phyloP scores from a whole-genome alignment of 73 alveolate species.

The Breviolum minutum region DNA sequence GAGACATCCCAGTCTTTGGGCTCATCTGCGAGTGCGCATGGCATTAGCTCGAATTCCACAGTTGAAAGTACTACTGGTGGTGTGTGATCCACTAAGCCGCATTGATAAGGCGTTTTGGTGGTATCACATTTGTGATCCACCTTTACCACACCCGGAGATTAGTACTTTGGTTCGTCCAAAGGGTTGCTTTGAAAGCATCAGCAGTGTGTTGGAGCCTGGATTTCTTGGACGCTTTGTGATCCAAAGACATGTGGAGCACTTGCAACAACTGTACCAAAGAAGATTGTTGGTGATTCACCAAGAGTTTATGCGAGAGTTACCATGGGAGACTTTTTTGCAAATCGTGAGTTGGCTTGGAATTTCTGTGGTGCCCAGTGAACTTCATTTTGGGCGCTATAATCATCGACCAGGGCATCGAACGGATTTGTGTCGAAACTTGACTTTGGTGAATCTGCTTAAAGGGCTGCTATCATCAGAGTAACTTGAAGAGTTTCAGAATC shows the following conservation, averaged over 20 bases:
- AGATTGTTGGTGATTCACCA: conserved; percentile 63
- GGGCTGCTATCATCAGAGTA: neutral
- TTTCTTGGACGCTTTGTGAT: conserved; percentile 32
- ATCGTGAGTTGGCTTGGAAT: conserved; percentile 11
- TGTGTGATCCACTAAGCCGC: conserved; percentile 66
- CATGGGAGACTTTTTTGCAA: conserved; percentile 27
- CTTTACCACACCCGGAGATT: conserved; percentile 61
- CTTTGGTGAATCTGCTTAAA: conserved; percentile 18
- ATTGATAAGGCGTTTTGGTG: conserved; percentile 79
- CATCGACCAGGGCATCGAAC: conserved; percentile 91
- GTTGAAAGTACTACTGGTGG: conserved; percentile 60
- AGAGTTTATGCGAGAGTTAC: conserved; percentile 1
- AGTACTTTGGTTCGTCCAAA: conserved; percentile 35
- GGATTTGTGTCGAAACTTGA: conserved; percentile 31
- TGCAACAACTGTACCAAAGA: conserved; percentile 9
- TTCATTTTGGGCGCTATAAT: conserved; percentile 19
- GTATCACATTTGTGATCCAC: conserved; percentile 68
- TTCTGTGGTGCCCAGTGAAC: neutral
- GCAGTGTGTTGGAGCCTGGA: conserved; percentile 26
- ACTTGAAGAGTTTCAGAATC: neutral
- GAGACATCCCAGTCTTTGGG: conserved; percentile 80
- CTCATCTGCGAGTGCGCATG: conserved; percentile 65
- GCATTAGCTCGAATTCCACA: conserved; percentile 65
- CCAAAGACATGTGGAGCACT: conserved; percentile 61
- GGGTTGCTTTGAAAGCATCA: conserved; percentile 50